Base-by-base conservation (phyloP, 352 stramenopile species). In the Pythium rhizo-oryzae region DNA sequence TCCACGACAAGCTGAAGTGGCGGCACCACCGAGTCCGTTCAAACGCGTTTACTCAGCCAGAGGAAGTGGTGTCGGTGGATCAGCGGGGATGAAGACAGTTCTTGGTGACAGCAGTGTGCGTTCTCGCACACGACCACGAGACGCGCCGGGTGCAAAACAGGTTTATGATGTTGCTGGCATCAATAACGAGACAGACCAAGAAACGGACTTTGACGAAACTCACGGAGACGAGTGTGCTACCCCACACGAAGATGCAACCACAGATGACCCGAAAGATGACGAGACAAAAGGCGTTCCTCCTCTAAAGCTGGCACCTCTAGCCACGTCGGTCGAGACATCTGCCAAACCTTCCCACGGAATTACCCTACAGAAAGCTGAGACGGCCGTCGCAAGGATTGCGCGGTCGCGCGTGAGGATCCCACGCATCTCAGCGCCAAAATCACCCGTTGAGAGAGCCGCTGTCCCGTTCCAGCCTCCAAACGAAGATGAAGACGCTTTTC, bases 121-220 rank as follows among this genome's bases (percentile, higher is more conserved):
- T n/a, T 63, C 28, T 33, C 19, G 25, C 44, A 8, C 16, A 33
- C 43, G 37, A n/a, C 24, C 4, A 7, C n/a, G 5, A 8, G 7
- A 21, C 15, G 21, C 16, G 43, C 39, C 4, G 13, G 39, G 39
- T 4, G 57, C 41, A 8, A 43, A 63, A 9, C 39, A 28, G 18
- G 19, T 15, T 11, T 4, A 25, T 25, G 21, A 11, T 25, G 28
- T 5, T 13, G 1, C 16, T 16, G 41, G 9, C 21, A 2, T 25
- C 4, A 21, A 30, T 54, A 65, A 74, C 64, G 67, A 71, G 2
- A 67, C 71, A 7, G 69, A 79, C 35, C 50, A 68, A 24, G 50
- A 62, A 12, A n/a, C 54, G 13, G 25, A 52, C n/a, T 85, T 85
- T 52, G 73, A 23, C 35, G 65, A 60, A 11, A 62, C 1, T 18